Percentiles rank a stretch among this genome's conserved stretches.
phyloP scores from a whole-genome alignment of 345 rosid genomes.

The Microthlaspi erraticum region DNA sequence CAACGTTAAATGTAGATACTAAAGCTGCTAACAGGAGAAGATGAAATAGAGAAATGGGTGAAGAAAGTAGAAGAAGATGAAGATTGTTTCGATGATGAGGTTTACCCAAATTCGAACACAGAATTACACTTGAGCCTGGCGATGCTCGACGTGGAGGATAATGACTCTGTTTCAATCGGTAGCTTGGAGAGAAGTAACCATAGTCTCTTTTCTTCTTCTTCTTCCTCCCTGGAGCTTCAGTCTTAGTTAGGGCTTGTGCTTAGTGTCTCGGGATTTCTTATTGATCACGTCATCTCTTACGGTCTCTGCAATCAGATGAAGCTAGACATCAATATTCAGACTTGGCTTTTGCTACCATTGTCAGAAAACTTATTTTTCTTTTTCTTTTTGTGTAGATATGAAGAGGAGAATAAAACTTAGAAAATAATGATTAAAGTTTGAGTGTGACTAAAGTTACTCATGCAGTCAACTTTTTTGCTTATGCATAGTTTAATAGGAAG shows the following conservation, averaged over 20 bases:
- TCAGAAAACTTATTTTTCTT: neutral
- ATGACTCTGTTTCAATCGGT: constrained; percentile 64
- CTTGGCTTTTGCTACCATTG: constrained; percentile 32
- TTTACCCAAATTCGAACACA: constrained; percentile 68
- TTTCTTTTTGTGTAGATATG: constrained; percentile 8
- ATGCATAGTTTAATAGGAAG: too few relatives aligned
- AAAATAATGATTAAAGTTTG: constrained; percentile 13
- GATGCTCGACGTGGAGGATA: constrained; percentile 67
- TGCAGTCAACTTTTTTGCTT: too few relatives aligned
- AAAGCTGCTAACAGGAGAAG: constrained; percentile 63
- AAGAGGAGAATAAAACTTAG: constrained; percentile 10
- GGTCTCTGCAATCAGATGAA: neutral
- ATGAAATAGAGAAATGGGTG: constrained; percentile 43
- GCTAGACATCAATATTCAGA: constrained; percentile 18
- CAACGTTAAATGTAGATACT: too few relatives aligned
- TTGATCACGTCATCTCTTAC: neutral
- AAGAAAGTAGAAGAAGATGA: constrained; percentile 48
- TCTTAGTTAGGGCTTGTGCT: constrained; percentile 44
- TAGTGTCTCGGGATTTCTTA: constrained; percentile 15
- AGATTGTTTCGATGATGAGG: constrained; percentile 74
- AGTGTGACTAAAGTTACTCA: too few relatives aligned
- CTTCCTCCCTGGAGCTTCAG: constrained; percentile 66
- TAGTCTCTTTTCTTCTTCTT: constrained; percentile 40
- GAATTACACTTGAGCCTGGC: constrained; percentile 70
- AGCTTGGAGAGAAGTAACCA: constrained; percentile 64